Percentiles rank a stretch among this genome's conserved stretches.
These are phyloP conservation scores for Talaromyces ruber DNA, from an alignment of 495 filamentous ascomycete species.

Conservation along the genomic window DNA sequence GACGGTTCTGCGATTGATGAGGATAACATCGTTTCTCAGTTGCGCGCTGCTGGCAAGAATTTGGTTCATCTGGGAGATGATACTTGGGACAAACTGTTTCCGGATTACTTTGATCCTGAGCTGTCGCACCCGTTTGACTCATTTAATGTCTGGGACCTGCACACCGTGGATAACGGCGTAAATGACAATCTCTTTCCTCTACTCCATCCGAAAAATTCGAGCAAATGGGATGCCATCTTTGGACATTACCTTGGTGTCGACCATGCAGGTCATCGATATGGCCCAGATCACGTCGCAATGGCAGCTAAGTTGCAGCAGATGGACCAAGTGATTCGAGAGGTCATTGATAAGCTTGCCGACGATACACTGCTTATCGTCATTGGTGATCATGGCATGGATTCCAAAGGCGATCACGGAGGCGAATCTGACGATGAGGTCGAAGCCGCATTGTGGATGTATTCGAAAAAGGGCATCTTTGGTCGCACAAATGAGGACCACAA, in stretches of 20 bases:
- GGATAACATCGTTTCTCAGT: conserved; percentile 84
- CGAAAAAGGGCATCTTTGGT: conserved; percentile 74
- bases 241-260: conserved; percentile 94
- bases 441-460: conserved; percentile 98
- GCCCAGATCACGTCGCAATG: conserved; percentile 89
- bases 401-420: conserved; percentile 93
- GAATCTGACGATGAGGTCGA: conserved; percentile 93
- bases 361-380: conserved; percentile 86
- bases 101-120: conserved; percentile 78
- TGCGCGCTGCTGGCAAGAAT: conserved; percentile 69
- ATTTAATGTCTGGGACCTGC: conserved; percentile 96
- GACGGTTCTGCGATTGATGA: conserved; percentile 96
- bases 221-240: conserved; percentile 84
- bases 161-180: conserved; percentile 97
- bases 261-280: conserved; percentile 94
- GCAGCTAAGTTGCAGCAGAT: conserved; percentile 84
- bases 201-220: conserved; percentile 49
- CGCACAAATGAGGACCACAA: conserved; percentile 52
- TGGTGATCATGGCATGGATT: conserved; percentile 98
- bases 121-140: conserved; percentile 86
- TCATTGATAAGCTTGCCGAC: conserved; percentile 70
- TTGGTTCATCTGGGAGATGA: conserved; percentile 94
- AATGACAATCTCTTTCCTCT: conserved; percentile 84
- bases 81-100: conserved; percentile 90
- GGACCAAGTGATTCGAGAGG: conserved; percentile 65